These are phyloP conservation scores for Xylariaceae sp. DNA, from an alignment of 2,329 filamentous ascomycete genomes.

Conservation along the genomic window DNA sequence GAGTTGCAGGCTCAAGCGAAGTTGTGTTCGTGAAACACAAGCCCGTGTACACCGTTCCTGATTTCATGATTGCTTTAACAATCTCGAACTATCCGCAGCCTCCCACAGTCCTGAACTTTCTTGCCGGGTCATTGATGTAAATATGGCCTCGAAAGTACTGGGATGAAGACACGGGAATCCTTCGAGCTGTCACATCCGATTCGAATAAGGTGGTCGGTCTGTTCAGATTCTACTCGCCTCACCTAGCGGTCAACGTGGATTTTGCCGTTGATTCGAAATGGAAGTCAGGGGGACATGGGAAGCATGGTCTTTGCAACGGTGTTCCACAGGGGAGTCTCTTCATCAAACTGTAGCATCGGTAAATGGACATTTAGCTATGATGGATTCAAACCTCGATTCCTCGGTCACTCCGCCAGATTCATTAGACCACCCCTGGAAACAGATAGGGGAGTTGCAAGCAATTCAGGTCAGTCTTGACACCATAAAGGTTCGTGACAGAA, in stretches of 20 bases:
- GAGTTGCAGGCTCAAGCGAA: conserved; percentile 1
- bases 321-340: conserved; percentile 8
- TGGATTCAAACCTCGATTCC: background rate
- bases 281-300: conserved; percentile 3
- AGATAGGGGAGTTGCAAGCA: background rate
- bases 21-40: conserved; percentile 12
- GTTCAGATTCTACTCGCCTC: conserved; percentile 12
- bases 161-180: conserved; percentile 9
- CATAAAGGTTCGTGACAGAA: conserved; percentile 2
- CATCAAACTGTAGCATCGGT: conserved; percentile 4
- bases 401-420: background rate
- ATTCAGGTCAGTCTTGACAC: conserved; percentile 2
- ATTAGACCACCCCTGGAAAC: conserved; percentile 1
- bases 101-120: background rate
- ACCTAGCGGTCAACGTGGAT: background rate
- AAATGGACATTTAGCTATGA: conserved; percentile 5
- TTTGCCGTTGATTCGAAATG: conserved; percentile 8
- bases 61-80: conserved; percentile 11
- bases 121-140: conserved; percentile 1
- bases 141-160: conserved; percentile 13
- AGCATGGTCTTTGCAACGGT: conserved; percentile 9
- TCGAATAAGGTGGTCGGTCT: conserved; percentile 6
- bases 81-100: background rate
- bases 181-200: background rate
- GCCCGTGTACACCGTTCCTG: conserved; percentile 5